Percentiles rank a stretch among this genome's conserved stretches.
Evolutionary conservation across 1,284 basidiomycete species (phyloP).

Genomic region (Sanghuangporus sanghuang): DNA sequence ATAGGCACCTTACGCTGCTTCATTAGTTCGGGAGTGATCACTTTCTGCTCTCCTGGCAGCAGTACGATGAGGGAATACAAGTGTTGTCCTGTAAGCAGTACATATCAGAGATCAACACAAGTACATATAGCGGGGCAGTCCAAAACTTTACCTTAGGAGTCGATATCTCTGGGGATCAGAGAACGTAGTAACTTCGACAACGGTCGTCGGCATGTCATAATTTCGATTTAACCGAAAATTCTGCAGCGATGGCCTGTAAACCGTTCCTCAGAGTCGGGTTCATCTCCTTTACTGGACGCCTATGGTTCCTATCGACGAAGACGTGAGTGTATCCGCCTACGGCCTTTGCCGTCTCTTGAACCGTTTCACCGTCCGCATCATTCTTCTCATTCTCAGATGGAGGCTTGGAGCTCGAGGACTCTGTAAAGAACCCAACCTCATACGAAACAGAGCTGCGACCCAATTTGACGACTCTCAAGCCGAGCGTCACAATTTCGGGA

Average conservation of each 20-base stretch:
- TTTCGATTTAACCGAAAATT: background rate
- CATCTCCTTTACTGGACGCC: conserved; percentile 47
- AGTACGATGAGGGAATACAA: too few relatives aligned
- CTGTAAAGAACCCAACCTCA: conserved; percentile 62
- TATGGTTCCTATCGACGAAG: conserved; percentile 56
- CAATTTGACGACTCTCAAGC: conserved; percentile 56
- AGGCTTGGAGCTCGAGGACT: background rate
- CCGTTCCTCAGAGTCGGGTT: conserved; percentile 34
- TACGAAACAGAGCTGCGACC: conserved; percentile 71
- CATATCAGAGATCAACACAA: too few relatives aligned
- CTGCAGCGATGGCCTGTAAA: conserved; percentile 23
- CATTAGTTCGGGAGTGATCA: too few relatives aligned
- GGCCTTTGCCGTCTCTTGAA: conserved; percentile 41
- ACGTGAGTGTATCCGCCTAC: conserved; percentile 79
- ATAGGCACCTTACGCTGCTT: too few relatives aligned
- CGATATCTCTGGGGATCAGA: too few relatives aligned
- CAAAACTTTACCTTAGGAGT: too few relatives aligned
- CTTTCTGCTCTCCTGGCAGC: too few relatives aligned
- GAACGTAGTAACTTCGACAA: too few relatives aligned
- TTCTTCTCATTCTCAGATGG: background rate
- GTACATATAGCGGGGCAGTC: too few relatives aligned
- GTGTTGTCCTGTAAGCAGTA: too few relatives aligned
- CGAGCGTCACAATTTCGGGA: conserved; percentile 60
- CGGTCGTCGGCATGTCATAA: background rate
- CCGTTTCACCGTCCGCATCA: conserved; percentile 31